These are phyloP conservation scores for Rubia tinctorum DNA, from an alignment of 305 asterid species.

Conservation along the genomic window DNA sequence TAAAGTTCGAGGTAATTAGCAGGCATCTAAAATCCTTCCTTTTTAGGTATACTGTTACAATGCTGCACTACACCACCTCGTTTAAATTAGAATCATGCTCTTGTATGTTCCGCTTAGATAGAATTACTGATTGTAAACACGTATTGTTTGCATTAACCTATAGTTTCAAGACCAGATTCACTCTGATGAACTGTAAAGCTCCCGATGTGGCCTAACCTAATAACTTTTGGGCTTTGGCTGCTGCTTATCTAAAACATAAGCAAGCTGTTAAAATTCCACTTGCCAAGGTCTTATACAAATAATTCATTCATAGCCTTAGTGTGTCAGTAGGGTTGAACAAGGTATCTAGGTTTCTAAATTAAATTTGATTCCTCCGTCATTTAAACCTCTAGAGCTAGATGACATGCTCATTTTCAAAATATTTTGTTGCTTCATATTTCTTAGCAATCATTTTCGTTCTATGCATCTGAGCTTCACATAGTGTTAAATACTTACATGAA, in stretches of 20 bases:
- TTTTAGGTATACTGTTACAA: slow-evolving; percentile 60
- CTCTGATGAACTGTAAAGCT: not conserved
- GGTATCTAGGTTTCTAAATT: not conserved
- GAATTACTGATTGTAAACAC: not conserved
- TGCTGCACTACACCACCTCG: not conserved
- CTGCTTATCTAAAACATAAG: not conserved
- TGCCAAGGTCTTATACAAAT: not conserved
- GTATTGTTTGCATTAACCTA: not conserved
- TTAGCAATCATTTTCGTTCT: not conserved
- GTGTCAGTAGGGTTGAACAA: not conserved
- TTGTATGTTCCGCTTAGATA: not conserved
- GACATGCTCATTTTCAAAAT: not conserved
- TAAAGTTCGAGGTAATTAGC: too few species aligned
- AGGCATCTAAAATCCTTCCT: slow-evolving; percentile 54
- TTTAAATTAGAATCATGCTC: not conserved
- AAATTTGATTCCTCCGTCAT: not conserved
- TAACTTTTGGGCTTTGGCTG: not conserved
- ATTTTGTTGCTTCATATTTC: not conserved
- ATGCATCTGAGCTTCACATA: not conserved
- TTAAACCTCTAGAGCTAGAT: not conserved
- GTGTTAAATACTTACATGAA: not conserved
- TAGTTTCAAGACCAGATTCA: not conserved
- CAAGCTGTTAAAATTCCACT: not conserved
- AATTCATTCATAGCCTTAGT: not conserved
- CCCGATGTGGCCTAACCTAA: not conserved